Base-by-base conservation (phyloP, 805 yeast species). In the Sungouiozyma ichnusensis region DNA sequence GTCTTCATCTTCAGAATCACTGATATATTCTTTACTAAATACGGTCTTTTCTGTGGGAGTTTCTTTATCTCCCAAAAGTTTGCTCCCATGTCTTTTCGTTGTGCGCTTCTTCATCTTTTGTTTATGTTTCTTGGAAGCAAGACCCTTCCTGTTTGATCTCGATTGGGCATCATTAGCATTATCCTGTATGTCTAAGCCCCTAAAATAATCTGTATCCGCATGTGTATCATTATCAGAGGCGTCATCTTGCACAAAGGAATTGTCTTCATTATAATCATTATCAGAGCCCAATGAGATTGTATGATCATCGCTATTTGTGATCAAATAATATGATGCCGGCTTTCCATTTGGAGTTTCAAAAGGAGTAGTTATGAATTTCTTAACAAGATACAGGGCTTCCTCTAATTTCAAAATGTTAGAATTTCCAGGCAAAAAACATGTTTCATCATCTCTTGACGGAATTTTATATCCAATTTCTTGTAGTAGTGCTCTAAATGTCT, bases 1-100 rank as follows among this genome's bases (percentile, higher is more conserved):
- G 16, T 53, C 55, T 4, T 53, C 63, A 7, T 50, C 55, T 15
- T 60, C 64, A 18, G 66, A 60, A 40, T 61, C 65, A 39, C 56
- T 51, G 17, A 62, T 56, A 37, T 52, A 53, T 33, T 58, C 64
- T 39, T 56, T 59, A 41, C 64, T 59, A 1, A 54, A 47, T 6
- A 53, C 44, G 6, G 37, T 39, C 29, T 13, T 8, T 29, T 20
- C 13, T 13, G 16, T 33, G 3, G 20, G 33, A 11, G 33, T 33
- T 13, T 39, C 44, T 4, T 36, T 43, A 7, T 36, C 41, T 20
- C 46, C 51, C 4, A 29, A 44, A n/a, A 37, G 36, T 36, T 48
- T 4, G n/a, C 37, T 29, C 14, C 35, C 16, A 8, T 16, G 19
- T 11, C 40, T 34, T 16, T 36, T 45, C 15, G 37, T 47, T 20